These are phyloP conservation scores for Paecilomyces fulvus DNA, from an alignment of 2,329 filamentous ascomycete species.

Conservation along the genomic window DNA sequence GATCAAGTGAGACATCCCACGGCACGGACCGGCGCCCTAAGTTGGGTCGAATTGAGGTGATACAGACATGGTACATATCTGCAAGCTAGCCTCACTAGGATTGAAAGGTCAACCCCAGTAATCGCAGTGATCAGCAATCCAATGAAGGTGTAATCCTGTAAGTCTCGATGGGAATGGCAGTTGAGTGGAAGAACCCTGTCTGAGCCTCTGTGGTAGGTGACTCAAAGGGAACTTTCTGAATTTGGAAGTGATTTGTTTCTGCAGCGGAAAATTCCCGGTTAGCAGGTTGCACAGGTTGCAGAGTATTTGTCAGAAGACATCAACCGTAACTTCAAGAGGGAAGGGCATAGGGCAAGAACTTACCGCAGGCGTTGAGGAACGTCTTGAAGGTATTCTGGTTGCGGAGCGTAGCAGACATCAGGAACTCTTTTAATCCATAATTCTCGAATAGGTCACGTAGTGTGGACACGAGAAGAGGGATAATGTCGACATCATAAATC, in stretches of 20 bases:
- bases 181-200: conserved; percentile 41
- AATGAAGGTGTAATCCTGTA: conserved; percentile 21
- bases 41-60: background rate
- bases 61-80: background rate
- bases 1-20: background rate
- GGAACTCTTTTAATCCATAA: conserved; percentile 42
- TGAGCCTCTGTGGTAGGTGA: conserved; percentile 37
- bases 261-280: background rate
- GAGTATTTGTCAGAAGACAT: background rate
- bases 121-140: background rate
- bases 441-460: conserved; percentile 49
- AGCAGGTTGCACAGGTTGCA: background rate
- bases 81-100: background rate
- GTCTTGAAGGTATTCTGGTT: conserved; percentile 54
- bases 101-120: background rate
- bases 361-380: conserved; percentile 52
- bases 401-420: conserved; percentile 54
- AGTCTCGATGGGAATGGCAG: conserved; percentile 28
- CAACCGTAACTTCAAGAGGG: conserved; percentile 7
- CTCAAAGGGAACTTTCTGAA: conserved; percentile 32
- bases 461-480: conserved; percentile 50
- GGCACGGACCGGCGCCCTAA: background rate
- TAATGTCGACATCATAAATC: conserved; percentile 54
- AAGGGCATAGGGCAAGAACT: conserved; percentile 15
- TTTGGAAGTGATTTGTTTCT: conserved; percentile 27